phyloP scores from a whole-genome alignment of 495 filamentous ascomycete genomes.

The Penicillium nucicola region DNA sequence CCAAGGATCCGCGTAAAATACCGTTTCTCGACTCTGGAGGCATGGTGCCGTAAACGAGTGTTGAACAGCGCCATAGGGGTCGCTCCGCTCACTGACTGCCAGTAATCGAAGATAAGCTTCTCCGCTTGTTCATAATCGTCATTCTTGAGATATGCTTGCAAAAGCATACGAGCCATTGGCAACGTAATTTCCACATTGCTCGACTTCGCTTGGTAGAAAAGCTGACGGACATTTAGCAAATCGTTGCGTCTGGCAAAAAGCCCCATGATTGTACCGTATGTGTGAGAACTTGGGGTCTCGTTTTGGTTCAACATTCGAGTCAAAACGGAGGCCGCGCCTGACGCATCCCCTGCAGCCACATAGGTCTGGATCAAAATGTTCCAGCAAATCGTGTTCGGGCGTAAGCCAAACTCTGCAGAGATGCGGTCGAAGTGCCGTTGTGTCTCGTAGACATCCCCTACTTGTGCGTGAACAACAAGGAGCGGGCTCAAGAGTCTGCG shows the following conservation, averaged over 20 bases:
- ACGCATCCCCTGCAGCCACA: slow-evolving; percentile 59
- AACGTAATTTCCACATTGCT: slow-evolving; percentile 36
- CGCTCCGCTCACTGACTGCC: slow-evolving; percentile 36
- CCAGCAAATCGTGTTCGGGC: slow-evolving; percentile 57
- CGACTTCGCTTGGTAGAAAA: slow-evolving; percentile 56
- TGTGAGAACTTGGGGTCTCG: slow-evolving; percentile 52
- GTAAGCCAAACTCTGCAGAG: slow-evolving; percentile 46
- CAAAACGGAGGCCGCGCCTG: slow-evolving; percentile 59
- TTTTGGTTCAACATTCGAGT: slow-evolving; percentile 46
- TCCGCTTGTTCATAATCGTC: slow-evolving; percentile 59
- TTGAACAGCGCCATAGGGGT: slow-evolving; percentile 73
- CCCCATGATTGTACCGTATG: slow-evolving; percentile 69
- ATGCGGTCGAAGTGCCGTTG: slow-evolving; percentile 58
- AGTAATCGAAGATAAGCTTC: slow-evolving; percentile 47
- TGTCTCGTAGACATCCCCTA: slow-evolving; percentile 58
- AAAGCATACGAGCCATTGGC: slow-evolving; percentile 60
- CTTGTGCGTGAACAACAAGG: slow-evolving; percentile 63
- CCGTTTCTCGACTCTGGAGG: slow-evolving; percentile 59
- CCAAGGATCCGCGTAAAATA: slow-evolving; percentile 57
- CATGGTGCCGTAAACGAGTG: slow-evolving; percentile 64
- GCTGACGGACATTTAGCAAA: slow-evolving; percentile 57
- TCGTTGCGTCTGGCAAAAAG: slow-evolving; percentile 73
- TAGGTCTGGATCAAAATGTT: slow-evolving; percentile 78
- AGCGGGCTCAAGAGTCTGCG: slow-evolving; percentile 43
- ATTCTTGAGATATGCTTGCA: slow-evolving; percentile 68